phyloP scores from a whole-genome alignment of 75 land plant species.

The Sequoia sempervirens region DNA sequence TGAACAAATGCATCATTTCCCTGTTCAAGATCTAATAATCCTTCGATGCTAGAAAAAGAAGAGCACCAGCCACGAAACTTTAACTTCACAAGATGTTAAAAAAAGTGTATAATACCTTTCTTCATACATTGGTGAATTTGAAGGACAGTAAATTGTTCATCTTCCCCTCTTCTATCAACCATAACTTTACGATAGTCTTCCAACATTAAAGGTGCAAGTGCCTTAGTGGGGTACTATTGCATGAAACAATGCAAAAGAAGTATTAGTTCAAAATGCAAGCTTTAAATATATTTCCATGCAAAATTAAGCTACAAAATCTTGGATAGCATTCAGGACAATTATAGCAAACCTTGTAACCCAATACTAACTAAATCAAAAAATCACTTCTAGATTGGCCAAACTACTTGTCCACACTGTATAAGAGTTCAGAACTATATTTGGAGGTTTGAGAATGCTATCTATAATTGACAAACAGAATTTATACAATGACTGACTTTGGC shows the following conservation, averaged over 20 bases:
- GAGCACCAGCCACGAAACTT: not conserved
- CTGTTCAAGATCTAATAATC: not conserved
- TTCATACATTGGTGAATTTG: conserved; percentile 86
- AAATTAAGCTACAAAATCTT: not conserved
- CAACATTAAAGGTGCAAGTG: conserved; percentile 90
- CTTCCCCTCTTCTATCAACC: conserved; percentile 87
- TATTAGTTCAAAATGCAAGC: not conserved
- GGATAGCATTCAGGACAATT: conserved; percentile 1
- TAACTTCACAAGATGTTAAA: not conserved
- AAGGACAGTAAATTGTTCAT: conserved; percentile 71
- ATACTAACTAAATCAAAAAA: not conserved
- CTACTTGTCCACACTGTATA: not conserved
- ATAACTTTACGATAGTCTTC: conserved; percentile 92
- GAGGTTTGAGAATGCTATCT: not conserved
- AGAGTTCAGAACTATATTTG: not conserved
- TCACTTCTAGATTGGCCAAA: not conserved
- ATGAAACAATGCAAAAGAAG: not conserved
- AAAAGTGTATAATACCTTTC: conserved; percentile 53
- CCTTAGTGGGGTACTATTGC: conserved; percentile 96
- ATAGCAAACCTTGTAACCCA: not conserved
- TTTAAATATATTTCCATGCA: not conserved
- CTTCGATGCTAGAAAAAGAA: not conserved
- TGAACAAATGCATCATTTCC: not conserved
- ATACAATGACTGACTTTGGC: not conserved
- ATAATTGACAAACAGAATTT: not conserved